Base-by-base conservation (phyloP, 352 stramenopile species). In the Phytophthora europaea region DNA sequence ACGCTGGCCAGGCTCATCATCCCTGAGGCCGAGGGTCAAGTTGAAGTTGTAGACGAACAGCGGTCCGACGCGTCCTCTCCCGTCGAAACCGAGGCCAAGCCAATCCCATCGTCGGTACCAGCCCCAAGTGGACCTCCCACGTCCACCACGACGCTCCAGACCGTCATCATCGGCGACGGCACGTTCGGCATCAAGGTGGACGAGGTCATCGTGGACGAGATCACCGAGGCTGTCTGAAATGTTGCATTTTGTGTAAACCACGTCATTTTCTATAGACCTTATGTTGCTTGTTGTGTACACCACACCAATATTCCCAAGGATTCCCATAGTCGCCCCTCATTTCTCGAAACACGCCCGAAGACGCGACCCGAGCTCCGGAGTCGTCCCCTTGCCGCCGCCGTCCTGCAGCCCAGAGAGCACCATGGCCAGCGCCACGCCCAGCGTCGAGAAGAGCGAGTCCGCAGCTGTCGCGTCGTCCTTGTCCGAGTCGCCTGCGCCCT, bases 171-270 rank as follows among this genome's bases (percentile, higher is more conserved):
- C 12, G 70, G 64, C 6, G 74, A 84, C 47, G 72, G 56, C 28
- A 84, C 78, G 26, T 75, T 83, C 54, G 79, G 77, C 20, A 77
- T 85, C 67, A 88, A 81, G 61, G 80, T 83, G 58, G 81, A 87
- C 51, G 75, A 78, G 31, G 79, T 89, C 47, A 77, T 91, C 13
- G 59, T 88, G 28, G 83, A 91, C 50, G 83, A 91, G 64, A 88
- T 91, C 65, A 87, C 72, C 0, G 83, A 91, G 31, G 78, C 83
- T 6, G 83, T 91, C 8, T 89, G 75, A 72, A 60, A 43, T 43
- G 70, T 74, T 76, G 62, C 58, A 66, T 33, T 53, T 43, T 53
- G 47, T 73, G 62, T 73, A 43, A 6, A 56, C 13, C 22, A 79
- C 72, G 57, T 36, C 59, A 69, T 52, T 68, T 52, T 50, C 40